Percentiles rank a stretch among this genome's conserved stretches.
Conservation (phyloP, 2,329 filamentous ascomycete genomes). For the Hymenoscyphus fructigenus region DNA sequence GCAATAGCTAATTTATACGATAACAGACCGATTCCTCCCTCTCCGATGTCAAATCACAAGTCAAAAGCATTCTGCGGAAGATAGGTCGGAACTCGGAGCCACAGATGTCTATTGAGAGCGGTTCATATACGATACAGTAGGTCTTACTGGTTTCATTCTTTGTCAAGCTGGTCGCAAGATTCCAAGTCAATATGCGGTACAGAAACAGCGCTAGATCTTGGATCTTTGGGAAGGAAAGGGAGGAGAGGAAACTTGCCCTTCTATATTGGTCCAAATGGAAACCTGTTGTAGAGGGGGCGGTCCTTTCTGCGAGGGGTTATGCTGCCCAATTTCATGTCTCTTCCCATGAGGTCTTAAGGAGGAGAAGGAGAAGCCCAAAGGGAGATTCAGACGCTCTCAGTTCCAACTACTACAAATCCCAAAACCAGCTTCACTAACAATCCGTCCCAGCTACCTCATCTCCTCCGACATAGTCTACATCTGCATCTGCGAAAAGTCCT, state of each 20-base stretch:
- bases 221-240: neutral
- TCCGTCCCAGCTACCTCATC: constrained; percentile 71
- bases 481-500: constrained; percentile 88
- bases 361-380: no score
- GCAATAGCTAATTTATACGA: constrained; percentile 15
- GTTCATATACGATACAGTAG: constrained; percentile 81
- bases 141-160: constrained; percentile 30
- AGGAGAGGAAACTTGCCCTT: neutral
- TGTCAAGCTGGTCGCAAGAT: neutral
- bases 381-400: no score
- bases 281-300: neutral
- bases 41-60: constrained; percentile 83
- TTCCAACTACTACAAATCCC: neutral
- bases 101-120: constrained; percentile 88
- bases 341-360: neutral
- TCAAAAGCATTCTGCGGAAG: constrained; percentile 85
- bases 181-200: neutral
- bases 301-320: neutral
- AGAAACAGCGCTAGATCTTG: neutral
- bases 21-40: constrained; percentile 68
- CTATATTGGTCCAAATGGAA: neutral
- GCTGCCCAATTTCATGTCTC: neutral
- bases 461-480: constrained; percentile 82
- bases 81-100: constrained; percentile 85
- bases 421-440: neutral